Evolutionary conservation across 2,329 filamentous ascomycete genomes (phyloP).

Genomic region (Thielaviopsis ethacetica): DNA sequence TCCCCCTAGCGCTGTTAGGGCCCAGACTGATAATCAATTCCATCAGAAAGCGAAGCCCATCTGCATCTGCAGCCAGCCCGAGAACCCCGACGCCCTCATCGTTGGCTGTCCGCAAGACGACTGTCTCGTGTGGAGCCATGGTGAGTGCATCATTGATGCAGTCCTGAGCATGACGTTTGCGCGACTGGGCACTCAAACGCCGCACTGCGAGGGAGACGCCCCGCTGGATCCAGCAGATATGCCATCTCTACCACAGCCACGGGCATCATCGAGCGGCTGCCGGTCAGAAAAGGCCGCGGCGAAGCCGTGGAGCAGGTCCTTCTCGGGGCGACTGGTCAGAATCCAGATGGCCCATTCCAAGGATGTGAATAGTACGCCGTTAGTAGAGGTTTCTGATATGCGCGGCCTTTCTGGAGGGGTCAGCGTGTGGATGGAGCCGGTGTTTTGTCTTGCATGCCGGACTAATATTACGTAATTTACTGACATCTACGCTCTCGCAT

Average conservation of each 20-base stretch:
- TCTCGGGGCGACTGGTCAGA: slow-evolving; percentile 29
- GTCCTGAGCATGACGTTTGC: slow-evolving; percentile 33
- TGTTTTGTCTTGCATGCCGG: slow-evolving; percentile 34
- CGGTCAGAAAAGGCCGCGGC: slow-evolving; percentile 13
- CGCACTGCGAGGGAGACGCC: slow-evolving; percentile 21
- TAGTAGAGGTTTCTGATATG: slow-evolving; percentile 36
- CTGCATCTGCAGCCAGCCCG: slow-evolving; percentile 43
- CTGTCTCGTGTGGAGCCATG: slow-evolving; percentile 47
- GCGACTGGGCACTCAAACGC: slow-evolving; percentile 32
- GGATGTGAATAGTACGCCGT: slow-evolving; percentile 24
- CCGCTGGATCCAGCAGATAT: not conserved
- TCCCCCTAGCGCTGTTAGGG: not conserved
- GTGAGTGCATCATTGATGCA: slow-evolving; percentile 43
- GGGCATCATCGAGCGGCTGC: not conserved
- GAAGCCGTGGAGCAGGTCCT: slow-evolving; percentile 35
- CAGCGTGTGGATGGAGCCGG: slow-evolving; percentile 35
- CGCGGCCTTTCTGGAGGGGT: slow-evolving; percentile 31
- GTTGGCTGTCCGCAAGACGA: slow-evolving; percentile 37
- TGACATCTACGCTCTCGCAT: too few species aligned
- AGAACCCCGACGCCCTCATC: slow-evolving; percentile 44
- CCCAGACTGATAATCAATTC: slow-evolving; percentile 14
- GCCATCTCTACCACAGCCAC: slow-evolving; percentile 12
- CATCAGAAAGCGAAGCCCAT: slow-evolving; percentile 34
- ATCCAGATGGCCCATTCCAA: slow-evolving; percentile 16
- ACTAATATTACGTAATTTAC: slow-evolving; percentile 26